Conservation (phyloP, 371 early-diverging fungal genomes). For the Apophysomyces trapeziformis region DNA sequence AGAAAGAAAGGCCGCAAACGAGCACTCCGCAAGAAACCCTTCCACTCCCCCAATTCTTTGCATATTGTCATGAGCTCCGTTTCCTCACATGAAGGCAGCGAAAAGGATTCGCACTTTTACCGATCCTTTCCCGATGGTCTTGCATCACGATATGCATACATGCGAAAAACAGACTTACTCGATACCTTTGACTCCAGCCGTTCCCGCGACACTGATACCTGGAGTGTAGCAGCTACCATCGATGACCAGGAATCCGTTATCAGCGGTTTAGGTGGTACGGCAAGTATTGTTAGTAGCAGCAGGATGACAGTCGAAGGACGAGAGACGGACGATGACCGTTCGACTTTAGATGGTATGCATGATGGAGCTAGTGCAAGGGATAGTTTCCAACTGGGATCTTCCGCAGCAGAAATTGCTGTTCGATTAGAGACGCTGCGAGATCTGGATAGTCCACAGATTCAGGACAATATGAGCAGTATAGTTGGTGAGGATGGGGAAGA, state of each 20-base stretch:
- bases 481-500: constrained; percentile 41
- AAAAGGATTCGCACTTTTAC: constrained; percentile 44
- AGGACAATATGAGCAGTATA: constrained; percentile 20
- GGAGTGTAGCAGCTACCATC: constrained; percentile 60
- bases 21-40: too few relatives aligned
- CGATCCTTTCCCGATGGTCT: constrained; percentile 33
- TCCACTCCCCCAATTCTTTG: background rate
- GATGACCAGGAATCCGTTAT: constrained; percentile 58
- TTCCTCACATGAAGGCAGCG: constrained; percentile 56
- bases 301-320: constrained; percentile 26
- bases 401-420: constrained; percentile 5
- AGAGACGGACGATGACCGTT: constrained; percentile 28
- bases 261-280: constrained; percentile 45
- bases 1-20: too few relatives aligned
- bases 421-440: constrained; percentile 31
- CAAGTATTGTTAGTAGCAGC: constrained; percentile 33
- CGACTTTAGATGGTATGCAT: constrained; percentile 36
- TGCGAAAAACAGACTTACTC: constrained; percentile 55
- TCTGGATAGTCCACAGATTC: constrained; percentile 20
- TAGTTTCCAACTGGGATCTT: constrained; percentile 6
- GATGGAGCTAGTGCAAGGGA: constrained; percentile 22
- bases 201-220: constrained; percentile 49
- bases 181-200: constrained; percentile 44
- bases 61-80: constrained; percentile 42
- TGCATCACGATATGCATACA: constrained; percentile 40